Base-by-base conservation (phyloP, 176 grass and related monocot species). In the Oropetium thomaeum region DNA sequence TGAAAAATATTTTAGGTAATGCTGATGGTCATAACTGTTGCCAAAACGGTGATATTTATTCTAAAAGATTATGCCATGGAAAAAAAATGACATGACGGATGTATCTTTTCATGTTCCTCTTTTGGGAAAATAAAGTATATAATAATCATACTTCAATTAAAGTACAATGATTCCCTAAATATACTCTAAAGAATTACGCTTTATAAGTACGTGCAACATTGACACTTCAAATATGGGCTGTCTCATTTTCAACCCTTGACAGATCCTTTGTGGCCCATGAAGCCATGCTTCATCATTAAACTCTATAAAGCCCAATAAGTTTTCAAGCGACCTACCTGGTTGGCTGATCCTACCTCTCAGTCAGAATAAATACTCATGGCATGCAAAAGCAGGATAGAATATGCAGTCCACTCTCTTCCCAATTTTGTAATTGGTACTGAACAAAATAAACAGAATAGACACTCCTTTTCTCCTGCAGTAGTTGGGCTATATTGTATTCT, bases 251-350 rank as follows among this genome's bases (percentile, higher is more conserved):
- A 4, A 19, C 19, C 69, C 60, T 17, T 2, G 28, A 32, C 11
- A 67, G 61, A 32, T 55, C 40, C 41, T 74, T 51, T 73, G 37
- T 31, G 71, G 69, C 69, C 69, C 15, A 68, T 61, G 19, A 68
- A 51, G 54, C 34, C 40, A 85, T 40, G 2, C 40, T 74, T 27
- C 26, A 20, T 13, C 5, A 30, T 30, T 59, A 74, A 74, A 63
- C 23, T 58, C 38, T 74, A 19, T 42, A 51, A 75, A 68, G 52
- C 62, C 77, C 77, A 75, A 62, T 32, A 51, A 59, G 12, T 49
- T 22, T 22, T 63, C 7, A 33, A 4, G 22, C 38, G 54, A 62
- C 19, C 20, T 8, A 15, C 69, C 27, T 16, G 27, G 20, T n/a
- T n/a, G n/a, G n/a, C n/a, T n/a, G n/a, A n/a, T 76, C 53, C 17